Conservation (phyloP, 768 basidiomycete species). For the Pulveroboletus sp. region DNA sequence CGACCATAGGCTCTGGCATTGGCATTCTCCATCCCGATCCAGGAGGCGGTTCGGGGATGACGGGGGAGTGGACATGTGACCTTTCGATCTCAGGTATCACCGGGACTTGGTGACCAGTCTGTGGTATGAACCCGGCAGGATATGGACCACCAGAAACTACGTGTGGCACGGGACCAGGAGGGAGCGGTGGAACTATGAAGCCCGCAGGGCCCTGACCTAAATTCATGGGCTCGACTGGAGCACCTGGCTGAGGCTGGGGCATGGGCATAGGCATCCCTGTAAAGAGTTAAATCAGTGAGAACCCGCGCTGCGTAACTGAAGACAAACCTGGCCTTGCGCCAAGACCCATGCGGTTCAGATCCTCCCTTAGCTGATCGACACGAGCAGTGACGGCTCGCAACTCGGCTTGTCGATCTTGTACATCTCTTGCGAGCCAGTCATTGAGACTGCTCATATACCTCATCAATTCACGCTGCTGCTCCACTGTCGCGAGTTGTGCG, state of each 20-base stretch:
- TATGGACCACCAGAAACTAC: conserved; percentile 15
- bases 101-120: conserved; percentile 12
- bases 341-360: conserved; percentile 42
- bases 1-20: conserved; percentile 21
- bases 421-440: conserved; percentile 76
- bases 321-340: conserved; percentile 40
- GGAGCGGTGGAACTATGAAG: conserved; percentile 25
- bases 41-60: conserved; percentile 22
- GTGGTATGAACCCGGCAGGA: conserved; percentile 24
- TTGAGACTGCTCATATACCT: conserved; percentile 74
- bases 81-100: conserved; percentile 19
- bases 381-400: conserved; percentile 61
- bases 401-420: conserved; percentile 73
- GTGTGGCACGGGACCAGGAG: conserved; percentile 17
- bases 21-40: conserved; percentile 15
- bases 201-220: conserved; percentile 8
- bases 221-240: not conserved
- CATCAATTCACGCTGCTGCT: conserved; percentile 78
- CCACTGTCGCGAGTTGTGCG: conserved; percentile 69
- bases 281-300: not conserved
- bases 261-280: conserved; percentile 27
- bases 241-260: conserved; percentile 14
- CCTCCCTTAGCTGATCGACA: conserved; percentile 46
- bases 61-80: conserved; percentile 14
- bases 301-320: not conserved